A percentile compares a stretch with the other conserved stretches of the same genome.
Conservation (phyloP, 2,329 filamentous ascomycete genomes). For the Zasmidium angulare region DNA sequence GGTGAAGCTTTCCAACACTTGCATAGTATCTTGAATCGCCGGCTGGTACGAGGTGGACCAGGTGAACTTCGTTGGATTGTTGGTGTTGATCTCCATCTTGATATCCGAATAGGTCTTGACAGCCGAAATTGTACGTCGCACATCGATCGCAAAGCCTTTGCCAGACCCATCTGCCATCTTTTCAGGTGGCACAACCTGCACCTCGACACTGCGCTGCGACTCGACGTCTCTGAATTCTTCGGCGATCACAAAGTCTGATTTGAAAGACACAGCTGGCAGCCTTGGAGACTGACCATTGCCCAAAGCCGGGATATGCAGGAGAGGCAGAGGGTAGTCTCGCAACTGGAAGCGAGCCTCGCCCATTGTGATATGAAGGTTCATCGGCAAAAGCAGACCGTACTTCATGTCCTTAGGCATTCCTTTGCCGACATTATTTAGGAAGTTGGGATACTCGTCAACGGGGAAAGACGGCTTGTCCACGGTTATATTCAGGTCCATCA, state of each 20-base stretch:
- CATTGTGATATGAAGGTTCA: constrained; percentile 86
- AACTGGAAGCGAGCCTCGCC: constrained; percentile 83
- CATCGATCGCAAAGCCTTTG: constrained; percentile 76
- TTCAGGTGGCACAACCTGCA: constrained; percentile 78
- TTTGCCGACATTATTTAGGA: constrained; percentile 88
- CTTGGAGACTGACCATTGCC: constrained; percentile 76
- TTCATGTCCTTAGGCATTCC: constrained; percentile 91
- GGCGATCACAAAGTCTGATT: constrained; percentile 90
- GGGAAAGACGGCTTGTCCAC: constrained; percentile 94
- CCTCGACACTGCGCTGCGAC: constrained; percentile 75
- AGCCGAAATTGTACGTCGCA: constrained; percentile 85
- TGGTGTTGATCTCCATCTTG: constrained; percentile 87
- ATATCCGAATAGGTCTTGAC: constrained; percentile 97
- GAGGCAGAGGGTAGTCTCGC: constrained; percentile 88
- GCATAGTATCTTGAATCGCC: constrained; percentile 99
- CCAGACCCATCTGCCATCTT: constrained; percentile 56
- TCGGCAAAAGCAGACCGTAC: constrained; percentile 84
- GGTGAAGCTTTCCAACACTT: constrained; percentile 95
- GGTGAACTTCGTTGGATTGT: constrained; percentile 85
- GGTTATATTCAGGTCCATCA: constrained; percentile 80
- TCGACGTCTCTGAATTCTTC: constrained; percentile 84
- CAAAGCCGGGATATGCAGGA: constrained; percentile 85
- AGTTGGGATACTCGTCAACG: constrained; percentile 75
- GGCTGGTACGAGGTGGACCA: constrained; percentile 98
- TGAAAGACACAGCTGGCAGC: constrained; percentile 77